Conservation (phyloP, 2,329 filamentous ascomycete genomes). For the Penicillium sp. region DNA sequence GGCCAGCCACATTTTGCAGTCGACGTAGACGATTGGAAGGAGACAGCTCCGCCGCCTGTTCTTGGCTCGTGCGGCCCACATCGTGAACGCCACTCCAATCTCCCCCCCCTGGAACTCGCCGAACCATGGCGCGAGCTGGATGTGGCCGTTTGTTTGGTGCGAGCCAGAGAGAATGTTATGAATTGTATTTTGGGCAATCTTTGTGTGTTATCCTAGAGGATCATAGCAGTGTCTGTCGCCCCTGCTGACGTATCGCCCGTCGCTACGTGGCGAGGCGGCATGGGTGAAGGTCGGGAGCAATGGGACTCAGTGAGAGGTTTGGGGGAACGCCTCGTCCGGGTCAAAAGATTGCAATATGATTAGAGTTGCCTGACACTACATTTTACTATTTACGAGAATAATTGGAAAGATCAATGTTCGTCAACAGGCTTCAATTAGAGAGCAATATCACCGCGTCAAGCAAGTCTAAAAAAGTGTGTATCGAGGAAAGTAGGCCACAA, state of each 20-base stretch:
- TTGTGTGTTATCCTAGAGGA: no score
- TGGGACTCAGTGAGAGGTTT: background rate
- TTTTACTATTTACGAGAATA: background rate
- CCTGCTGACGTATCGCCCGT: background rate
- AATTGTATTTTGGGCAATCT: no score
- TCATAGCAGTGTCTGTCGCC: background rate
- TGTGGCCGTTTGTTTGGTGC: background rate
- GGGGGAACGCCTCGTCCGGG: background rate
- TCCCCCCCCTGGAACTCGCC: background rate
- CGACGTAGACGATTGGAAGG: background rate
- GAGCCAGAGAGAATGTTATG: no score
- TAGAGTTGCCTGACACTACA: no score
- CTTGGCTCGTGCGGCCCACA: background rate
- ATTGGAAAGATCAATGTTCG: background rate
- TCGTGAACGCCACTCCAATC: background rate
- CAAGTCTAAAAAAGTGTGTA: conserved; percentile 27
- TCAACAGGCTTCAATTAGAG: conserved; percentile 12
- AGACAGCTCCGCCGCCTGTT: background rate
- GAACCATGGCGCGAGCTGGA: background rate
- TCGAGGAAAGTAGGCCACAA: conserved; percentile 17
- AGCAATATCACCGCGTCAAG: conserved; percentile 15
- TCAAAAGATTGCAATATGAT: background rate
- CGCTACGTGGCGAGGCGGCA: background rate
- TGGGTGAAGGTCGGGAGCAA: background rate
- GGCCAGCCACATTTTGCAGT: background rate